Evolutionary conservation across 2,329 filamentous ascomycete species (phyloP), one percentile per base, ranked within the genome.

Genomic region (Amauroascus niger): DNA sequence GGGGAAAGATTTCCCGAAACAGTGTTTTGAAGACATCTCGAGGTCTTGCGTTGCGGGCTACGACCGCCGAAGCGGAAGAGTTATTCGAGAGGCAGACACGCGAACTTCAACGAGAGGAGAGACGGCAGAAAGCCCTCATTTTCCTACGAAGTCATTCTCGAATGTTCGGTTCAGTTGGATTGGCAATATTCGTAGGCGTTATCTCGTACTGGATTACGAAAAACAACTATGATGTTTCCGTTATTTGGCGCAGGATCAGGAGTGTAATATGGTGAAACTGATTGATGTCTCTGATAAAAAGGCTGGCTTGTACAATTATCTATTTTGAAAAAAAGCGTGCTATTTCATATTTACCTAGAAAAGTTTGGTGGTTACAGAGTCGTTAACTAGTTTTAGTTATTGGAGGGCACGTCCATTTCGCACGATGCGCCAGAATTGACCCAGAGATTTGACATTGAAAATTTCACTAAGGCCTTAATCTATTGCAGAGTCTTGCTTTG

Each of bases 21-120:
- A 96, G 90, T 66, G 88, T 88, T 6, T 77, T 98, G 50, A 96
- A 95, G 69, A 95, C 90, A 1, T 86, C 86, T 0, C 77, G 80
- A 11, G 79, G 63, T 65, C 75, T 47, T 35, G 74, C 79, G 46
- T 67, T 74, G 5, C 67, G 67, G 26, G 81, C 88, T 65, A 79
- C 77, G 0, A 68, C 87, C 32, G 70, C 77, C 28, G 79, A 91
- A 39, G 91, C 88, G 1, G 74, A 82, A 57, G 67, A 64, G 3
- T 79, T 83, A 56, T 91, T 96, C 62, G 71, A 80, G 37, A 76
- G 76, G 59, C 91, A 97, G 66, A 81, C 82, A 2, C 75, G 73
- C 53, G 84, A 95, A 62, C 72, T 97, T n/a, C 72, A 75, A 53
- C 79, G 83, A 68, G 75, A 79, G 49, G 84, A 94, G 64, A 69